These are phyloP conservation scores for Wickerhamomyces bovis DNA, from an alignment of 805 yeast species.

Conservation along the genomic window DNA sequence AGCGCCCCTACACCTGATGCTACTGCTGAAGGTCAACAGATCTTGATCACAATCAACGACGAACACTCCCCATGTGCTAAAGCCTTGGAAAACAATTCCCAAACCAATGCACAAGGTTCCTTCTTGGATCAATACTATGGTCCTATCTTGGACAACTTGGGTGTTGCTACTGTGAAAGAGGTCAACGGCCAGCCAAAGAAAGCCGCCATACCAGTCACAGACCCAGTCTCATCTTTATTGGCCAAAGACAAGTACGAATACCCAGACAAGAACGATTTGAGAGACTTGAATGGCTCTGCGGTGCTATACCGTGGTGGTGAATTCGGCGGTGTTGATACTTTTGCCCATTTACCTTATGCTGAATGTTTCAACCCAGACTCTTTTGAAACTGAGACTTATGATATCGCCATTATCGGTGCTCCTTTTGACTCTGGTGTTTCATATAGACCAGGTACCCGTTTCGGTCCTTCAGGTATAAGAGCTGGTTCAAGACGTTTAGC, in stretches of 20 bases:
- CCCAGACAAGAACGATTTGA: slow-evolving; percentile 32
- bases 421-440: slow-evolving; percentile 50
- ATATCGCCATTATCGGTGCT: slow-evolving; percentile 49
- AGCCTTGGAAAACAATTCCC: neutral
- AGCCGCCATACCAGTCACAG: slow-evolving; percentile 24
- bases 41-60: slow-evolving; percentile 20
- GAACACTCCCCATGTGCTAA: slow-evolving; percentile 4
- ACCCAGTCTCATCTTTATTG: slow-evolving; percentile 25
- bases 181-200: slow-evolving; percentile 23
- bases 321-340: slow-evolving; percentile 50
- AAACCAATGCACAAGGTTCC: slow-evolving; percentile 18
- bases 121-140: slow-evolving; percentile 32
- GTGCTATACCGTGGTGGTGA: slow-evolving; percentile 35
- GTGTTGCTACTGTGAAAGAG: slow-evolving; percentile 18
- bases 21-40: slow-evolving; percentile 18
- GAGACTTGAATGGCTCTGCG: slow-evolving; percentile 35
- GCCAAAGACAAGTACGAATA: slow-evolving; percentile 28
- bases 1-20: slow-evolving; percentile 20
- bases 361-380: slow-evolving; percentile 40
- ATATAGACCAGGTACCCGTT: slow-evolving; percentile 47
- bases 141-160: slow-evolving; percentile 26
- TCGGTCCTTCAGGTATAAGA: slow-evolving; percentile 45
- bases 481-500: slow-evolving; percentile 41
- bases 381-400: slow-evolving; percentile 33
- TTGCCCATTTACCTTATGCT: slow-evolving; percentile 42